These are phyloP conservation scores for Tricholoma flavovirens DNA, from an alignment of 768 basidiomycete species.

Conservation along the genomic window DNA sequence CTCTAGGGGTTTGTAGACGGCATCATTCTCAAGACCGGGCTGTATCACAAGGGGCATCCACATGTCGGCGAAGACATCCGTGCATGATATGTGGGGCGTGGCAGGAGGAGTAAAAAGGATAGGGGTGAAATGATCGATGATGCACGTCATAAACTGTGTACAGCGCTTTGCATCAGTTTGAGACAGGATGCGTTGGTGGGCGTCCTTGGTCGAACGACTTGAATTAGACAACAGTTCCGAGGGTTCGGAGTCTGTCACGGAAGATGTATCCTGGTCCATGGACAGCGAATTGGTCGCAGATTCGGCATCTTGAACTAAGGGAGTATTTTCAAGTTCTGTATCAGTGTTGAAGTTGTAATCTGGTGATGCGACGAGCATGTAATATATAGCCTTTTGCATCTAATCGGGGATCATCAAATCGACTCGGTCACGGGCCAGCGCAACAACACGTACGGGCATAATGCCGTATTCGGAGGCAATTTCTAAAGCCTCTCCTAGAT, in stretches of 20 bases:
- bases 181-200: constrained; percentile 21
- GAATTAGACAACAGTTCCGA: not conserved
- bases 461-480: constrained; percentile 46
- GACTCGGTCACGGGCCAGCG: not conserved
- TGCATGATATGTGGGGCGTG: constrained; percentile 70
- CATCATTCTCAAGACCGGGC: constrained; percentile 55
- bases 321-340: not conserved
- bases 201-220: not conserved
- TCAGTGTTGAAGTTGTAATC: constrained; percentile 6
- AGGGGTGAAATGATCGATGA: constrained; percentile 68
- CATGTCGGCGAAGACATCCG: constrained; percentile 60
- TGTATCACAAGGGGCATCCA: constrained; percentile 72
- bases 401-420: constrained; percentile 1
- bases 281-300: not conserved
- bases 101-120: constrained; percentile 65
- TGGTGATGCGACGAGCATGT: constrained; percentile 48
- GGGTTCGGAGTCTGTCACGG: constrained; percentile 6
- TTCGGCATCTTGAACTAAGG: not conserved
- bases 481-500: constrained; percentile 48
- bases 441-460: constrained; percentile 36
- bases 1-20: constrained; percentile 69
- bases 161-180: constrained; percentile 34
- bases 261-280: constrained; percentile 2
- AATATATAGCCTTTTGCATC: constrained; percentile 60
- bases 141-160: constrained; percentile 40